A percentile compares a stretch with the other conserved stretches of the same genome.
Evolutionary conservation across 495 filamentous ascomycete species (phyloP).

Genomic region (Penicillium subrubescens): DNA sequence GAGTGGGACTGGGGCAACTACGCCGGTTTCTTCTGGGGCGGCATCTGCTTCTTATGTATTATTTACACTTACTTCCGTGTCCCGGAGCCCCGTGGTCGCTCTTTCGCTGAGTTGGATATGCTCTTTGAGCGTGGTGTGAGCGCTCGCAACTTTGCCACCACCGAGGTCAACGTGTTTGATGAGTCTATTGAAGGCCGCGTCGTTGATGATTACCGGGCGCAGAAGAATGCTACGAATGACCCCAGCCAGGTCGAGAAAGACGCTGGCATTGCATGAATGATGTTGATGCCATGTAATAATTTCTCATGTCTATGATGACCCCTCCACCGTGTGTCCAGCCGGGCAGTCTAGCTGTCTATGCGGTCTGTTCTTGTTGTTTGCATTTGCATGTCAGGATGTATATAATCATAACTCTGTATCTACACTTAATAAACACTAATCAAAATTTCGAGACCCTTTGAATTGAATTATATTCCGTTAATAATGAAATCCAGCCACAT

Average conservation of each 20-base stretch:
- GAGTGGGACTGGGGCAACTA: constrained; percentile 78
- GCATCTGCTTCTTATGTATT: constrained; percentile 71
- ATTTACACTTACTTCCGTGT: constrained; percentile 76
- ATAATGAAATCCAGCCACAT: background rate
- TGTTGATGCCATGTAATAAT: constrained; percentile 18
- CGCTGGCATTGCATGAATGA: constrained; percentile 24
- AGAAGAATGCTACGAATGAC: constrained; percentile 33
- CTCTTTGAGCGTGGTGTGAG: constrained; percentile 67
- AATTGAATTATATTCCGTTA: background rate
- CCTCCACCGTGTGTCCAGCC: background rate
- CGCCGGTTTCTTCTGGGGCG: constrained; percentile 83
- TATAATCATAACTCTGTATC: constrained; percentile 10
- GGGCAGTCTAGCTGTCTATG: background rate
- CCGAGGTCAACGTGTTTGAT: constrained; percentile 67
- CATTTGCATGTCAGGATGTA: constrained; percentile 28
- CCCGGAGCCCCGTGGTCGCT: constrained; percentile 69
- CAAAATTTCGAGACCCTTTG: background rate
- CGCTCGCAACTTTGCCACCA: constrained; percentile 68
- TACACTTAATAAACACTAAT: constrained; percentile 12
- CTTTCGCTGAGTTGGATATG: constrained; percentile 74
- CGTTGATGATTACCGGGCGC: constrained; percentile 48
- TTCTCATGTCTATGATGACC: constrained; percentile 13
- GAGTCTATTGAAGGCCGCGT: constrained; percentile 56
- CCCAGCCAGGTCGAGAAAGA: constrained; percentile 33
- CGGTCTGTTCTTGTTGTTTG: background rate